Conservation (phyloP, 2,329 filamentous ascomycete genomes). For the Talaromyces sp. region DNA sequence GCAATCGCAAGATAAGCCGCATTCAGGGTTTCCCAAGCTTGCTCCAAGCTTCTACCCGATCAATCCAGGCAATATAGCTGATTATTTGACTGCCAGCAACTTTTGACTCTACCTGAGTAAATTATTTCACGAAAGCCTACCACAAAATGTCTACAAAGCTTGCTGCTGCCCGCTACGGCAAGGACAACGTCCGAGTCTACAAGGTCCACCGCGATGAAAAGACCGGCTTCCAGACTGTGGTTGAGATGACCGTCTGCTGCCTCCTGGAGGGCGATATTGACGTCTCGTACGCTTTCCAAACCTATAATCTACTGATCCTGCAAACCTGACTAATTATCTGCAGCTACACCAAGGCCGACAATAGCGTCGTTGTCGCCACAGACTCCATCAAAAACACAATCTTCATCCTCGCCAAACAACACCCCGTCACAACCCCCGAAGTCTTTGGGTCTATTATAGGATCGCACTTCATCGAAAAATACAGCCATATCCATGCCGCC, state of each 20-base stretch:
- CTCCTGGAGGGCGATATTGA: constrained; percentile 92
- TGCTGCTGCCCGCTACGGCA: constrained; percentile 49
- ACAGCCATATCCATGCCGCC: constrained; percentile 81
- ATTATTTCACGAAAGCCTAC: neutral
- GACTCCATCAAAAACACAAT: constrained; percentile 98
- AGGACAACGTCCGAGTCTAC: constrained; percentile 98
- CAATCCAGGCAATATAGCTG: neutral
- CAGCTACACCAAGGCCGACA: constrained; percentile 90
- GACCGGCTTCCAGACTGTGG: constrained; percentile 77
- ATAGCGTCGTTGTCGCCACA: constrained; percentile 90
- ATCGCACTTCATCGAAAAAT: constrained; percentile 82
- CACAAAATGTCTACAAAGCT: constrained; percentile 37
- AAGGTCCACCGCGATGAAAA: constrained; percentile 81
- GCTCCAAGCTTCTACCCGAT: neutral
- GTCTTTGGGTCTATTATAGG: constrained; percentile 82
- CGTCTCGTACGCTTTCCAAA: constrained; percentile 57
- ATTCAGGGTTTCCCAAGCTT: neutral
- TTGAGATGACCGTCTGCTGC: constrained; percentile 92
- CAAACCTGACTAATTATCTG: neutral
- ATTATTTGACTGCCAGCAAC: neutral
- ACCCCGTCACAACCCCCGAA: constrained; percentile 89
- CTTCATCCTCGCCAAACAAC: constrained; percentile 91
- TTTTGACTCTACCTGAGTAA: neutral
- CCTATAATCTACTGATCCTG: neutral
- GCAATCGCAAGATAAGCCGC: constrained; percentile 6